Evolutionary conservation across 345 rosid genomes (phyloP).

Genomic region (Murraya paniculata): DNA sequence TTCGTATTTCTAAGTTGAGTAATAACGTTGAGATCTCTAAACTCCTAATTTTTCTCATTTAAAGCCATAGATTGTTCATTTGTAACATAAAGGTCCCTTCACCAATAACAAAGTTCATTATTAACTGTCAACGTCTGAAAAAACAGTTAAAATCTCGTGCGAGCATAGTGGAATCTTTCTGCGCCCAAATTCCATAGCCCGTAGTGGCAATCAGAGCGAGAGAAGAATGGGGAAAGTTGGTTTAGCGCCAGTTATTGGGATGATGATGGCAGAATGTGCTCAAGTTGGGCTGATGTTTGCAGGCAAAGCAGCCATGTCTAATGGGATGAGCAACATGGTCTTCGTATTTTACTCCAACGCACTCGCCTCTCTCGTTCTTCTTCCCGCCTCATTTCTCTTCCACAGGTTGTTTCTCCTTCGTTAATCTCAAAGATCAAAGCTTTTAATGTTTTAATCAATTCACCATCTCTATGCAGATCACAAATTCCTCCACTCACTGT

Average conservation of each 20-base stretch:
- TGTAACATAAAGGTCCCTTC: no score
- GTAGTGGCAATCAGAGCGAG: background rate
- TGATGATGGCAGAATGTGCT: slow-evolving; percentile 58
- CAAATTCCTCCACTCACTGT: slow-evolving; percentile 46
- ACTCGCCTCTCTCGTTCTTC: slow-evolving; percentile 54
- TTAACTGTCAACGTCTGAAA: no score
- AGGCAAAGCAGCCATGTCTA: slow-evolving; percentile 52
- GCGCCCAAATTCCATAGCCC: background rate
- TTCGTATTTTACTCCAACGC: slow-evolving; percentile 59
- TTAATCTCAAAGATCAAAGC: background rate
- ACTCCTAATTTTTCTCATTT: no score
- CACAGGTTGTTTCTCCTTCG: slow-evolving; percentile 29
- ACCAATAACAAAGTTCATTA: no score
- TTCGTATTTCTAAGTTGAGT: no score
- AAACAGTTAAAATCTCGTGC: no score
- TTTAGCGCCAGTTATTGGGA: slow-evolving; percentile 38
- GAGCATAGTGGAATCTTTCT: background rate
- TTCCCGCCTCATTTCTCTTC: slow-evolving; percentile 47
- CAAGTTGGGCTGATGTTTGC: slow-evolving; percentile 56
- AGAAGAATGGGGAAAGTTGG: slow-evolving; percentile 27
- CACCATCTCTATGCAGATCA: slow-evolving; percentile 30
- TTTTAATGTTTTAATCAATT: background rate
- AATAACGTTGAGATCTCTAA: no score
- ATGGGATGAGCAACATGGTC: slow-evolving; percentile 50
- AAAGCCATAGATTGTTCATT: no score